phyloP scores from a whole-genome alignment of 2,329 filamentous ascomycete genomes.

The Tolypocladium nubicola region DNA sequence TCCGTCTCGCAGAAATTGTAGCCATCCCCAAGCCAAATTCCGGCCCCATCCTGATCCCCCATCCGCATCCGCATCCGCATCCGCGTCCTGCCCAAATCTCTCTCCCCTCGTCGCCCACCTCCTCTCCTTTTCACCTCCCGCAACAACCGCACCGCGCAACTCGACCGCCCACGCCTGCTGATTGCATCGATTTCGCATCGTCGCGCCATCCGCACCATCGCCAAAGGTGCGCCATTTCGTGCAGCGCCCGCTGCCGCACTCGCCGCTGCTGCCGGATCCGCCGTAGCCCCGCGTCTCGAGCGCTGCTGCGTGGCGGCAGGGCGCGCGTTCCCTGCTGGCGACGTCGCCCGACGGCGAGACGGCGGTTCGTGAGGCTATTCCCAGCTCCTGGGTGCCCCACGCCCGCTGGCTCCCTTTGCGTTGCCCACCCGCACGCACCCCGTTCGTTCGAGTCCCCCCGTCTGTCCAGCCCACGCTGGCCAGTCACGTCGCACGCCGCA shows the following conservation, averaged over 20 bases:
- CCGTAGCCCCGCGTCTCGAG: conserved; percentile 10
- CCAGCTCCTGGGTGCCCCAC: conserved; percentile 11
- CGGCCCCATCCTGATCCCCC: conserved; percentile 7
- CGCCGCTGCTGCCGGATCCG: conserved; percentile 12
- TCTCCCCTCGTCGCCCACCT: conserved; percentile 10
- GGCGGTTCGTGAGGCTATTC: conserved; percentile 29
- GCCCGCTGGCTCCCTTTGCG: conserved; percentile 6
- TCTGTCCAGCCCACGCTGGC: conserved; percentile 6
- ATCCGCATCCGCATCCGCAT: conserved; percentile 10
- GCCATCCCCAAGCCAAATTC: conserved; percentile 14
- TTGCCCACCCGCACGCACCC: background rate
- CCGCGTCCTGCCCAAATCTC: conserved; percentile 9
- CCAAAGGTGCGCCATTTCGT: conserved; percentile 24
- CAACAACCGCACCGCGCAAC: conserved; percentile 23
- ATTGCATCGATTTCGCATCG: conserved; percentile 30
- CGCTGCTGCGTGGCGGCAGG: conserved; percentile 10
- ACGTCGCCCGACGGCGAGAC: conserved; percentile 12
- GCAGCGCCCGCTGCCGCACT: conserved; percentile 18
- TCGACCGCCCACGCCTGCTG: conserved; percentile 13
- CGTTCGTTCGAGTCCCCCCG: background rate
- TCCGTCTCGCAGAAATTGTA: conserved; percentile 6
- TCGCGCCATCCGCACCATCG: conserved; percentile 22
- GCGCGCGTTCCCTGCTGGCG: conserved; percentile 1
- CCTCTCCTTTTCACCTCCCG: conserved; percentile 18
- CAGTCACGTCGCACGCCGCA: conserved; percentile 12